Percentiles rank a stretch among this genome's conserved stretches.
Conservation (phyloP, 2,329 filamentous ascomycete species). For the Sphaerulina musiva region DNA sequence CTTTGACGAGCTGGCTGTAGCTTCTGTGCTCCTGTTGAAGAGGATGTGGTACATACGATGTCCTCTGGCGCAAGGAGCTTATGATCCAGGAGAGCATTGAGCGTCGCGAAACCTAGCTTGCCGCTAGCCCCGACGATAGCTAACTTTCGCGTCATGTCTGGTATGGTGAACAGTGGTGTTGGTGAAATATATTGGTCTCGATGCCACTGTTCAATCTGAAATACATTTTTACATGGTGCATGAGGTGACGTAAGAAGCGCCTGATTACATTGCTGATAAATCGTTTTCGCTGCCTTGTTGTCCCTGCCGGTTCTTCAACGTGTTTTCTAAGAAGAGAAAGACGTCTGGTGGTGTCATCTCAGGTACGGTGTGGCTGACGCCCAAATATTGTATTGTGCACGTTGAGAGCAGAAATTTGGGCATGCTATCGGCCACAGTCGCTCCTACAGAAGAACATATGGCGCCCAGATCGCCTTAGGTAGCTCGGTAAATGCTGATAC, state of each 20-base stretch:
- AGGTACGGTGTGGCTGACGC: no score
- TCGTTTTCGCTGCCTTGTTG: background rate
- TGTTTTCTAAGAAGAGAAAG: background rate
- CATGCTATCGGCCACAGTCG: no score
- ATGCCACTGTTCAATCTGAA: background rate
- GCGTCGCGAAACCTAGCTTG: constrained; percentile 42
- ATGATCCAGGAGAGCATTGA: constrained; percentile 39
- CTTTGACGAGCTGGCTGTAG: constrained; percentile 17
- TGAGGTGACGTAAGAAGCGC: background rate
- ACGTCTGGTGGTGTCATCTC: background rate
- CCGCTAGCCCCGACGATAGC: constrained; percentile 42
- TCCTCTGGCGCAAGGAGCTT: constrained; percentile 35
- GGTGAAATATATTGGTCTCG: background rate
- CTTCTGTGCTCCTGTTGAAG: constrained; percentile 30
- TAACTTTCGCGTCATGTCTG: constrained; percentile 20
- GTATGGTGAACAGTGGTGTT: background rate
- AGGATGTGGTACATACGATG: constrained; percentile 36
- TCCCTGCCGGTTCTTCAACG: background rate
- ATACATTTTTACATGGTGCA: background rate
- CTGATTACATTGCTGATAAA: background rate
- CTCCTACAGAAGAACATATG: no score
- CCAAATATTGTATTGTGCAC: no score
- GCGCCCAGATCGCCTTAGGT: no score
- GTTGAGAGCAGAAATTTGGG: no score
- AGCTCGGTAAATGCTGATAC: no score